Evolutionary conservation across 2,329 filamentous ascomycete species (phyloP).

Genomic region (Trichoderma afroharzianum): DNA sequence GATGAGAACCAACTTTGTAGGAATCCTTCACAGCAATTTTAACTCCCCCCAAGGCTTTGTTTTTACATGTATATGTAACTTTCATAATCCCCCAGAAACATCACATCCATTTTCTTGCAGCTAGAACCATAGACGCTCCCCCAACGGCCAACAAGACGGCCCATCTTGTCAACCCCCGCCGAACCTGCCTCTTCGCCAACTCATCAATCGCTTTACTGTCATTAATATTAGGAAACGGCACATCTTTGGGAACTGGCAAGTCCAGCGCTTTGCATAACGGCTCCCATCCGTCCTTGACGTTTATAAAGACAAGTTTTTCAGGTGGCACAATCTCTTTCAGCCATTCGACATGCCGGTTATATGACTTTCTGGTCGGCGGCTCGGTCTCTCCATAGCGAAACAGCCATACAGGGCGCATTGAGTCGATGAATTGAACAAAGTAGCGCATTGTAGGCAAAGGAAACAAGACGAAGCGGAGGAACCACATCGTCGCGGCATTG

Average conservation of each 20-base stretch:
- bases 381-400: slow-evolving; percentile 12
- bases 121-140: neutral
- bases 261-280: slow-evolving; percentile 1
- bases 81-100: too few relatives aligned
- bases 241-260: slow-evolving; percentile 1
- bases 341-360: slow-evolving; percentile 13
- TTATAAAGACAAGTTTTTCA: neutral
- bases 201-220: slow-evolving; percentile 13
- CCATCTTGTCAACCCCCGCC: neutral
- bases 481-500: slow-evolving; percentile 12
- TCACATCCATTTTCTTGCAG: neutral
- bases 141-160: neutral
- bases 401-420: neutral
- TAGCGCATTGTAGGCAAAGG: slow-evolving; percentile 20
- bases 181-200: neutral
- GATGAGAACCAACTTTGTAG: too few relatives aligned
- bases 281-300: neutral
- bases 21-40: too few relatives aligned
- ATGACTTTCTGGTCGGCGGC: slow-evolving; percentile 9
- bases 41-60: too few relatives aligned
- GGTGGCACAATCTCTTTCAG: neutral
- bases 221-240: slow-evolving; percentile 11
- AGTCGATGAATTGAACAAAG: slow-evolving; percentile 17
- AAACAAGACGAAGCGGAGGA: slow-evolving; percentile 22
- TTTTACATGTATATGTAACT: too few relatives aligned